A percentile compares a stretch with the other conserved stretches of the same genome.
Conservation (phyloP, 768 basidiomycete genomes). For the Tylopilus sp. region DNA sequence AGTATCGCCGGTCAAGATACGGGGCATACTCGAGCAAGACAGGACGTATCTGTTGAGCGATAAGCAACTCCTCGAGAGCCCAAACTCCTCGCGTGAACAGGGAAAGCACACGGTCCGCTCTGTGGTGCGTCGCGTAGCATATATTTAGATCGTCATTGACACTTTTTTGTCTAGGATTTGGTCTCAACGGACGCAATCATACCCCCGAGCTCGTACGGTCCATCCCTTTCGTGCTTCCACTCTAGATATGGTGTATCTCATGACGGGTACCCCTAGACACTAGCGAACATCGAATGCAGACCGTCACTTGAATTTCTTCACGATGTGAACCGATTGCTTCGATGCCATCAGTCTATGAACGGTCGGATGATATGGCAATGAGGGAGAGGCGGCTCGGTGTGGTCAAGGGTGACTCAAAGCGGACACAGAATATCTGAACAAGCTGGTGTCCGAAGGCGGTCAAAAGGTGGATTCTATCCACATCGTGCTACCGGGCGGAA, state of each 20-base stretch:
- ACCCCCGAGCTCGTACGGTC: slow-evolving; percentile 53
- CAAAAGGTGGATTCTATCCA: slow-evolving; percentile 76
- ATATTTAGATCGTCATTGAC: no score
- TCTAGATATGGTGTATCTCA: slow-evolving; percentile 71
- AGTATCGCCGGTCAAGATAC: no score
- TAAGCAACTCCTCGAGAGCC: no score
- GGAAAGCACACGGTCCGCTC: no score
- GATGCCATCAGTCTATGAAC: slow-evolving; percentile 84
- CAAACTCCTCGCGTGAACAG: no score
- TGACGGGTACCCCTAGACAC: slow-evolving; percentile 66
- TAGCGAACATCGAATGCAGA: slow-evolving; percentile 82
- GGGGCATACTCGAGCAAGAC: no score
- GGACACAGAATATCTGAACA: slow-evolving; percentile 59
- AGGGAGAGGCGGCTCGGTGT: slow-evolving; percentile 61
- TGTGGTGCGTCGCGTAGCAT: no score
- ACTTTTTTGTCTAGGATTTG: no score
- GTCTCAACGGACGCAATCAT: no score
- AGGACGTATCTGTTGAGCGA: no score
- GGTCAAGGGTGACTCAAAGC: slow-evolving; percentile 57
- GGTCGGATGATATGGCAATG: slow-evolving; percentile 64
- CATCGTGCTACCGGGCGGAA: slow-evolving; percentile 77
- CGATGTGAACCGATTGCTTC: slow-evolving; percentile 73
- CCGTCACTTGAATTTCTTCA: slow-evolving; percentile 57
- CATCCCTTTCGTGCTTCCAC: slow-evolving; percentile 59
- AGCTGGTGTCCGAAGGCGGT: slow-evolving; percentile 42